Percentiles rank a stretch among this genome's conserved stretches.
phyloP scores from a whole-genome alignment of 208 protist genomes.

The Histomonas meleagridis region DNA sequence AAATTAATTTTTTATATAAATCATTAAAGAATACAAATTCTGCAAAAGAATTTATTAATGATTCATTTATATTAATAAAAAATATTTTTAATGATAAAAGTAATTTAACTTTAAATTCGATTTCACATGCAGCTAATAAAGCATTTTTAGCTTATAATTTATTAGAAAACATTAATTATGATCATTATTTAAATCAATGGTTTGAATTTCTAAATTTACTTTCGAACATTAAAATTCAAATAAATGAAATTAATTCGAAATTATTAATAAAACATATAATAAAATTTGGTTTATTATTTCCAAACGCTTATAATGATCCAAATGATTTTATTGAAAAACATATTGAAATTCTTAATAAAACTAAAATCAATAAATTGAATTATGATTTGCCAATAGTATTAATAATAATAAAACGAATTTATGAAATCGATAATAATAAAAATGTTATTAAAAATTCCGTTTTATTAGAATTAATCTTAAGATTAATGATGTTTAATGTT shows the following conservation, averaged over 20 bases:
- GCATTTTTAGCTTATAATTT: not conserved
- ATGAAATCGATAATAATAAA: not conserved
- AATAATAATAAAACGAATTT: not conserved
- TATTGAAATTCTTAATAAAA: not conserved
- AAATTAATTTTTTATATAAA: not conserved
- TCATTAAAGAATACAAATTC: not conserved
- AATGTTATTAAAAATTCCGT: not conserved
- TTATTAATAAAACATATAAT: not conserved
- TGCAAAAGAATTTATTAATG: not conserved
- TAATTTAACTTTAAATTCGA: not conserved
- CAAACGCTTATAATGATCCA: not conserved
- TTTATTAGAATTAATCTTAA: not conserved
- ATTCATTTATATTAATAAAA: not conserved
- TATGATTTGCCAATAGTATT: not conserved
- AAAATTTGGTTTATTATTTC: not conserved
- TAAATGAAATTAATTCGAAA: not conserved
- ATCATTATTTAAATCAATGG: not conserved
- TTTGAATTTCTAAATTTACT: not conserved
- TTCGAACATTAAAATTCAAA: not conserved
- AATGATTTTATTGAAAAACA: slow-evolving; percentile 12
- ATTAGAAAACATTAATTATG: not conserved
- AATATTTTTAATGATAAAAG: not conserved
- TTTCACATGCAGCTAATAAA: not conserved
- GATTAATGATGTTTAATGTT: not conserved
- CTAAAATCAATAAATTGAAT: not conserved